These are phyloP conservation scores for Penicillium sp. DNA, from an alignment of 2,329 filamentous ascomycete species.

Conservation along the genomic window DNA sequence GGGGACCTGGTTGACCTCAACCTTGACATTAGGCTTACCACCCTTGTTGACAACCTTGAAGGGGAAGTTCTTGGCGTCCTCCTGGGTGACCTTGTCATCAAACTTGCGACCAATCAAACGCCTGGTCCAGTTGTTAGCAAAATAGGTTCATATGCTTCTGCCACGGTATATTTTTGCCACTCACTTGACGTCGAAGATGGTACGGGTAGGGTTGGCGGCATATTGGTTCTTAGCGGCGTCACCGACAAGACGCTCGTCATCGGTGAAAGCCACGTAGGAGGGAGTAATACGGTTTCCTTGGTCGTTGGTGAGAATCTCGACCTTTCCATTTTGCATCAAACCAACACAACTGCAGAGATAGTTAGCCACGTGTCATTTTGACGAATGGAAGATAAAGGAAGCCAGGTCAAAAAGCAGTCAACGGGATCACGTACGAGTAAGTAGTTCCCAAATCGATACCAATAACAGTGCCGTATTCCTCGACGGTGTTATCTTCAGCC, in stretches of 20 bases:
- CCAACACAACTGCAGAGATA: slow-evolving; percentile 73
- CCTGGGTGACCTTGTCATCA: slow-evolving; percentile 81
- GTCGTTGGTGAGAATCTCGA: slow-evolving; percentile 94
- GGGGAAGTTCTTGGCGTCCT: slow-evolving; percentile 96
- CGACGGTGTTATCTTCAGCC: slow-evolving; percentile 68
- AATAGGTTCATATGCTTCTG: not conserved
- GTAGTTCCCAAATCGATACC: slow-evolving; percentile 96
- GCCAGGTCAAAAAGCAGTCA: not conserved
- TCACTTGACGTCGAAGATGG: slow-evolving; percentile 82
- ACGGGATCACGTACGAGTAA: slow-evolving; percentile 49
- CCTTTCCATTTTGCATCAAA: slow-evolving; percentile 94
- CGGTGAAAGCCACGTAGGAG: slow-evolving; percentile 93
- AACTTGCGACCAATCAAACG: slow-evolving; percentile 84
- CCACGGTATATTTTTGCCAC: slow-evolving; percentile 34
- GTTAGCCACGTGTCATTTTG: slow-evolving; percentile 15
- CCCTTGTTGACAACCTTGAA: slow-evolving; percentile 90
- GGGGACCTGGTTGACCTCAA: slow-evolving; percentile 58
- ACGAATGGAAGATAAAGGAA: not conserved
- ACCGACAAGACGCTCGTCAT: slow-evolving; percentile 94
- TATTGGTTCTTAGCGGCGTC: slow-evolving; percentile 98
- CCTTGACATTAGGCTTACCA: slow-evolving; percentile 81
- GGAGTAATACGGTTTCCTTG: slow-evolving; percentile 96
- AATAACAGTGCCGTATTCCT: slow-evolving; percentile 84
- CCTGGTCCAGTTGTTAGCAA: slow-evolving; percentile 50
- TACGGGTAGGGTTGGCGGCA: slow-evolving; percentile 72